Evolutionary conservation across 75 land plant genomes (phyloP), one percentile per base, ranked within the genome.

Genomic region (Sequoiadendron giganteum): DNA sequence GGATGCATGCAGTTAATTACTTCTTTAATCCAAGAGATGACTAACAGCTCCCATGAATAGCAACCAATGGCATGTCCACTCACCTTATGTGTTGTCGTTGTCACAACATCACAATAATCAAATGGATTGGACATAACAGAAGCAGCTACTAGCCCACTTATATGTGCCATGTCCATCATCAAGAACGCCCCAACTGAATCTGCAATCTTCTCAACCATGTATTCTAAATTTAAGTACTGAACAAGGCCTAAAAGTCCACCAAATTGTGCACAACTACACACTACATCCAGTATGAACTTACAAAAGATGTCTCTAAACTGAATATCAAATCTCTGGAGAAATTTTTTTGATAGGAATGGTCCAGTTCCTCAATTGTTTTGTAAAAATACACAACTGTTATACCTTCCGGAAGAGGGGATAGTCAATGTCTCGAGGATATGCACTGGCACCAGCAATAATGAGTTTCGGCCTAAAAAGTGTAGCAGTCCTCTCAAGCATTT

Each of bases 151-250:
- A 97, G 95, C 6, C 99, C 97, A 95, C 97, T 96, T 16, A 97
- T 97, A 83, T 97, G 97, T 87, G 99, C 99, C 99, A 97, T 97
- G 86, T 97, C 99, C 97, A 95, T 95, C 97, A 97, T 96, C 10
- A 97, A 93, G 68, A 96, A 97, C 68, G 97, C 99, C 70, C 95
- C 97, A 68, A 96, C 95, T 90, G 93, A 72, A 87, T 97, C 96
- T 83, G 99, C 96, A 75, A 97, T 94, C 97, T 94, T 65, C 45
- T 48, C 82, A 78, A 77, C 55, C 34, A 39, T 83, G 45, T 61
- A 7, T 40, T 16, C 81, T 38, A 78, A 78, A 5, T 19, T 78
- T 78, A 38, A 38, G 39, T 40, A 30, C 5, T 19, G 7, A 78
- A 39, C 11, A 42, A 42, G 43, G 43, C 34, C 18, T 39, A 39